Base-by-base conservation (phyloP, 805 yeast genomes). In the Groenewaldozyma tartarivorans region DNA sequence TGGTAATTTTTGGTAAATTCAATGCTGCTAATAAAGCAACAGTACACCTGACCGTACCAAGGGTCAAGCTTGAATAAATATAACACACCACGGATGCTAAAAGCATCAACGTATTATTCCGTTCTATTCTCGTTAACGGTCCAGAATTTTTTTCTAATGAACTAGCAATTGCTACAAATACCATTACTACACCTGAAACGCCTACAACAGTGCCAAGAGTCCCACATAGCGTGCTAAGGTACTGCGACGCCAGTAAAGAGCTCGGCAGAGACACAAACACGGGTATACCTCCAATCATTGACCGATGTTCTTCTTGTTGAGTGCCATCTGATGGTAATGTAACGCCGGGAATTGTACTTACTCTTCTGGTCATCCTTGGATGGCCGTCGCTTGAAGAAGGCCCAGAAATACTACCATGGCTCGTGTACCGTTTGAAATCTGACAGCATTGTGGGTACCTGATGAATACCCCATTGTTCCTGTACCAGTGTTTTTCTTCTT, bases 341-440 rank as follows among this genome's bases (percentile, higher is more conserved):
- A 19, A n/a, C 30, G 13, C 15, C 29, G 4, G 13, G 11, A 15
- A 11, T 6, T 26, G 31, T 11, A 24, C 31, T 20, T 7, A 36
- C 20, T 5, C 5, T 9, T 20, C 16, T 15, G 40, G n/a, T n/a
- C n/a, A n/a, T n/a, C n/a, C n/a, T n/a, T n/a, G n/a, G n/a, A n/a
- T n/a, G n/a, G n/a, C 24, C 21, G 13, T 22, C 21, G n/a, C 20
- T 21, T 20, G 22, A n/a, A 15, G 40, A 44, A 2, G 46, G 43
- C 18, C 41, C 29, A 9, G 37, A 45, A 15, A 46, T 40, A 33
- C 45, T 47, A 20, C 50, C 46, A 37, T 52, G 61, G 21, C 61
- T 55, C 1, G 64, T 56, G 45, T 60, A 63, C 15, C 63, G 37
- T 41, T 56, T 58, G 47, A 60, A 60, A 43, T 60, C 64, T 7